These are phyloP conservation scores for Tilletia walkeri DNA, from an alignment of 1,284 basidiomycete species.

Conservation along the genomic window DNA sequence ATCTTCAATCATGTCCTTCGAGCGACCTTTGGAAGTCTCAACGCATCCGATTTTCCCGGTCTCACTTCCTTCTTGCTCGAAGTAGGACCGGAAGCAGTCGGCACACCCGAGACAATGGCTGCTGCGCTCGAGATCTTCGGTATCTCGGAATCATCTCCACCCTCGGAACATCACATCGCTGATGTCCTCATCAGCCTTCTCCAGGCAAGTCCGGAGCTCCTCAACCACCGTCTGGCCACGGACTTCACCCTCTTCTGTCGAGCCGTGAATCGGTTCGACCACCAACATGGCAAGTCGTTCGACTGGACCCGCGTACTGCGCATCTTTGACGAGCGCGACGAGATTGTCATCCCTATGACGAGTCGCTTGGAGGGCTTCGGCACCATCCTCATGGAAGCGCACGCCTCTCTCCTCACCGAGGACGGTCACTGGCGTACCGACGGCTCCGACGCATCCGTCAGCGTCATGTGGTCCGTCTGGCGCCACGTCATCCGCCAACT, in stretches of 20 bases:
- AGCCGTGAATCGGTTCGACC: conserved; percentile 26
- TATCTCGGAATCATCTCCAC: conserved; percentile 31
- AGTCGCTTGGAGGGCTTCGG: conserved; percentile 45
- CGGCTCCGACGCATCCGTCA: conserved; percentile 5
- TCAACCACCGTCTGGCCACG: conserved; percentile 34
- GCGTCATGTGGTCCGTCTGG: conserved; percentile 61
- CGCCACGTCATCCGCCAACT: conserved; percentile 80
- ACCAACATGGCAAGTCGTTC: conserved; percentile 21
- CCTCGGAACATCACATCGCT: conserved; percentile 38
- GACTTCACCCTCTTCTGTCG: conserved; percentile 35
- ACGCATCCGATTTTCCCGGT: conserved; percentile 4
- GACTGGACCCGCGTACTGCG: conserved; percentile 56
- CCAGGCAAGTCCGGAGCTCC: conserved; percentile 30
- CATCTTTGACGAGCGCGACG: conserved; percentile 57
- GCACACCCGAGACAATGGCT: conserved; percentile 2
- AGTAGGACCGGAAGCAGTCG: conserved; percentile 12
- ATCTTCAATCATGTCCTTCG: conserved; percentile 15
- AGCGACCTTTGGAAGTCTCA: background rate
- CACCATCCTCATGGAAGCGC: conserved; percentile 53
- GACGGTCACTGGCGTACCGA: conserved; percentile 20
- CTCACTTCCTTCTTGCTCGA: conserved; percentile 10
- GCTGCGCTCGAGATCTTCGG: conserved; percentile 35
- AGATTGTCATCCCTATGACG: conserved; percentile 56
- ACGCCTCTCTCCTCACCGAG: conserved; percentile 23
- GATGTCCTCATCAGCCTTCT: conserved; percentile 47